Conservation (phyloP, 2,329 filamentous ascomycete genomes). For the Fonsecaea pugnacius region DNA sequence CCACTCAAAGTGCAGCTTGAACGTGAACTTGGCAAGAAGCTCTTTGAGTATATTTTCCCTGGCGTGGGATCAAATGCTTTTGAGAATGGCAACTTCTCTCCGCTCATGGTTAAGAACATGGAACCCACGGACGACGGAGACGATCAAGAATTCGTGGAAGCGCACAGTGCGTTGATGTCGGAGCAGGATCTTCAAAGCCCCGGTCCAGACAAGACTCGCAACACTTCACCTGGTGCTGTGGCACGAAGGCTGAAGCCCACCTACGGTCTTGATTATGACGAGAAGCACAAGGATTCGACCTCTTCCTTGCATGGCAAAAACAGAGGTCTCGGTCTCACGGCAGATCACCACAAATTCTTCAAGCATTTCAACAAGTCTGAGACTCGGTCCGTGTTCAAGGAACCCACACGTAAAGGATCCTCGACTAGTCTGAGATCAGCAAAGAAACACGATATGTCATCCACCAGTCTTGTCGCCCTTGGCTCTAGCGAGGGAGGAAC, state of each 20-base stretch:
- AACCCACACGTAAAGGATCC: conserved; percentile 38
- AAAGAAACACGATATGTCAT: conserved; percentile 45
- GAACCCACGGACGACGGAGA: conserved; percentile 51
- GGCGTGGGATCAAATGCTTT: conserved; percentile 66
- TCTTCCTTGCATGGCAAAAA: conserved; percentile 22
- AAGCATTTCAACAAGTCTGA: conserved; percentile 33
- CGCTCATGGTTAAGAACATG: conserved; percentile 58
- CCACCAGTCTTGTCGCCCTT: conserved; percentile 30
- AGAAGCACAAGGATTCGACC: conserved; percentile 14
- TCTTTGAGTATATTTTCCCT: conserved; percentile 98
- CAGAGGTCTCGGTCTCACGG: conserved; percentile 31
- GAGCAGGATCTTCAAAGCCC: conserved; percentile 34
- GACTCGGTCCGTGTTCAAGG: conserved; percentile 22
- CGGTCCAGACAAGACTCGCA: conserved; percentile 53
- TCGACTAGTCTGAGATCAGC: conserved; percentile 37
- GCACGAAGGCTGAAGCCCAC: conserved; percentile 85
- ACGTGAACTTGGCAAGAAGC: conserved; percentile 83
- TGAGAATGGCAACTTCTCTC: conserved; percentile 55
- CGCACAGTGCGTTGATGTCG: conserved; percentile 43
- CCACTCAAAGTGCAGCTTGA: conserved; percentile 94
- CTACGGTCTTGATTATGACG: conserved; percentile 46
- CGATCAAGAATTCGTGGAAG: conserved; percentile 55
- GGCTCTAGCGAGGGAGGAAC: conserved; percentile 18
- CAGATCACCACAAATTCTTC: conserved; percentile 36
- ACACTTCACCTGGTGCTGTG: conserved; percentile 71